A percentile compares a stretch with the other conserved stretches of the same genome.
Evolutionary conservation across 257 asterid genomes (phyloP).

Genomic region (Coffea eugenioides): DNA sequence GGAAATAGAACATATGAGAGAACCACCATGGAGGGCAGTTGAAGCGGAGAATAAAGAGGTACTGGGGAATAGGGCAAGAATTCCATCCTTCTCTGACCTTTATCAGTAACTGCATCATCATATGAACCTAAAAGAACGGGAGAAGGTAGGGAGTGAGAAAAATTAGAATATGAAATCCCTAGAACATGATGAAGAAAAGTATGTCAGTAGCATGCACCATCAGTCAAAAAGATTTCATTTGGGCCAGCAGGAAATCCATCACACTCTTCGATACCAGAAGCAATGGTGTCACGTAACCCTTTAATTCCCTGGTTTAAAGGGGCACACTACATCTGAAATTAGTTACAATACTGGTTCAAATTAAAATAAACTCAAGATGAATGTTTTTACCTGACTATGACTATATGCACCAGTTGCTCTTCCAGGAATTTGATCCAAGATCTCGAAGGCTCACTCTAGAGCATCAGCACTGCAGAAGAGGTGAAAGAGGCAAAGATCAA

Average conservation of each 20-base stretch:
- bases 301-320: constrained; percentile 63
- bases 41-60: constrained; percentile 75
- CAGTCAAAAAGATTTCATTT: constrained; percentile 91
- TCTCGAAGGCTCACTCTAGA: constrained; percentile 86
- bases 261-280: constrained; percentile 94
- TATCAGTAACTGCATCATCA: constrained; percentile 96
- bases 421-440: constrained; percentile 94
- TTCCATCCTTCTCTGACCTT: constrained; percentile 81
- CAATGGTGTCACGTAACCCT: constrained; percentile 91
- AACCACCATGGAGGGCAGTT: constrained; percentile 93
- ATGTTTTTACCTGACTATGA: constrained; percentile 83
- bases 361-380: constrained; percentile 12
- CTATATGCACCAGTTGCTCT: constrained; percentile 99
- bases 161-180: background rate
- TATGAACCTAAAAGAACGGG: constrained; percentile 67
- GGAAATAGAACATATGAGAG: constrained; percentile 59
- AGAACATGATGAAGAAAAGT: background rate
- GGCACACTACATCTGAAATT: background rate
- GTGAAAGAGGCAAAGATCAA: constrained; percentile 6
- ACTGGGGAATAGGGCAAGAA: constrained; percentile 98
- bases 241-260: constrained; percentile 95
- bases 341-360: background rate
- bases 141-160: background rate
- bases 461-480: constrained; percentile 72
- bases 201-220: constrained; percentile 78